Evolutionary conservation across 257 asterid species (phyloP).

Genomic region (Solanum habrochaites): DNA sequence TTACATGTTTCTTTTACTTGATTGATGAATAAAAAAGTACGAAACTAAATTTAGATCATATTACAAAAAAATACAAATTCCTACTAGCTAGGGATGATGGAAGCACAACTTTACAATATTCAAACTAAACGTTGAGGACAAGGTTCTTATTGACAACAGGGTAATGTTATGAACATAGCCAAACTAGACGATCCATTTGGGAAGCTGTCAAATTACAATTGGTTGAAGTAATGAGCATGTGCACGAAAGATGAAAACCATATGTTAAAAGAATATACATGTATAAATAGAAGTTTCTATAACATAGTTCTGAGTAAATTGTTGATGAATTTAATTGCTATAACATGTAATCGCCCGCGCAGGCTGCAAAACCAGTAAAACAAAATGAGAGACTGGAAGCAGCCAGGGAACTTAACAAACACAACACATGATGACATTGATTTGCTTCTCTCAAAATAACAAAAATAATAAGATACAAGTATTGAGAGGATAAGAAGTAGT

Average conservation of each 20-base stretch:
- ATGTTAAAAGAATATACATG: not conserved
- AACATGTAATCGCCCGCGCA: not conserved
- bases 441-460: not conserved
- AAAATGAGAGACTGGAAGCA: not conserved
- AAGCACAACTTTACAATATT: not conserved
- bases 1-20: not conserved
- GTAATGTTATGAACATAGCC: not conserved
- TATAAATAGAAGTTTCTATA: not conserved
- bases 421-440: not conserved
- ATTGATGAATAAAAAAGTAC: not conserved
- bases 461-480: not conserved
- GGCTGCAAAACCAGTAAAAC: not conserved
- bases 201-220: not conserved
- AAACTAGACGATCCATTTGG: not conserved
- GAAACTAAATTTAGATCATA: not conserved
- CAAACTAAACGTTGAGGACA: not conserved
- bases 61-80: not conserved
- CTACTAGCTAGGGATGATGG: not conserved
- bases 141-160: not conserved
- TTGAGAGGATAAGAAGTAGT: not conserved
- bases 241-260: not conserved
- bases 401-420: not conserved
- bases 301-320: no score
- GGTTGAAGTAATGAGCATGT: not conserved
- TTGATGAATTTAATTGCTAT: not conserved